phyloP scores from a whole-genome alignment of 1,284 basidiomycete species.

The Marasmius tenuissimus region DNA sequence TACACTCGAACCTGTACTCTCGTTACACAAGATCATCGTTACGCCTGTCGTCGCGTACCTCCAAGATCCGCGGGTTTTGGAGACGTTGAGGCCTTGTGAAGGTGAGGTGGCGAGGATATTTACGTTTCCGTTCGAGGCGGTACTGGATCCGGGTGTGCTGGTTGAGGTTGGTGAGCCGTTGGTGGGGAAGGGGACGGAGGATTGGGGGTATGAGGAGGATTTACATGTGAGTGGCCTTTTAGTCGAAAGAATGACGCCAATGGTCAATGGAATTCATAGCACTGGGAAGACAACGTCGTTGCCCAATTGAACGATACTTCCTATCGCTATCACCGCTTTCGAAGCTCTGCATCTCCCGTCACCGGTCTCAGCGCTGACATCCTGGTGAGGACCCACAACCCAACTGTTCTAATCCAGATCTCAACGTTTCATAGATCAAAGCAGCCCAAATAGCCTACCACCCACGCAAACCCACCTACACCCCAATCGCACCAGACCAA shows the following conservation, averaged over 20 bases:
- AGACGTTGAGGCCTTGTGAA: neutral
- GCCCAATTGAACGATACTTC: slow-evolving; percentile 43
- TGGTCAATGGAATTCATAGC: no score
- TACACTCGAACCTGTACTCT: neutral
- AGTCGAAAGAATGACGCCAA: no score
- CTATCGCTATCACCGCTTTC: slow-evolving; percentile 78
- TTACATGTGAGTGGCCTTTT: slow-evolving; percentile 47
- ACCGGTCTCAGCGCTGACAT: slow-evolving; percentile 85
- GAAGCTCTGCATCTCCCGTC: slow-evolving; percentile 72
- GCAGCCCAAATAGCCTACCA: neutral
- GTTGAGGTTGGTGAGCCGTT: slow-evolving; percentile 39
- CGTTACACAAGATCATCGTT: slow-evolving; percentile 4
- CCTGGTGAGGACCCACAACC: slow-evolving; percentile 53
- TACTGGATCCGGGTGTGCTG: slow-evolving; percentile 4
- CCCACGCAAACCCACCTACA: neutral
- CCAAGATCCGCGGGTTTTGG: neutral
- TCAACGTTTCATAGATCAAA: neutral
- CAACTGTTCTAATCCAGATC: no score
- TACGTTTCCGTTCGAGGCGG: slow-evolving; percentile 7
- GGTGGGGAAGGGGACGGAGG: slow-evolving; percentile 55
- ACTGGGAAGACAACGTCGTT: slow-evolving; percentile 54
- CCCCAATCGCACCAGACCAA: neutral
- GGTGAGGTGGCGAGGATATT: slow-evolving; percentile 13
- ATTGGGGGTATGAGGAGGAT: slow-evolving; percentile 78
- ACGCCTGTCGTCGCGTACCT: slow-evolving; percentile 1